These are phyloP conservation scores for Raddia guianensis DNA, from an alignment of 176 grass and related monocot genomes.

Conservation along the genomic window DNA sequence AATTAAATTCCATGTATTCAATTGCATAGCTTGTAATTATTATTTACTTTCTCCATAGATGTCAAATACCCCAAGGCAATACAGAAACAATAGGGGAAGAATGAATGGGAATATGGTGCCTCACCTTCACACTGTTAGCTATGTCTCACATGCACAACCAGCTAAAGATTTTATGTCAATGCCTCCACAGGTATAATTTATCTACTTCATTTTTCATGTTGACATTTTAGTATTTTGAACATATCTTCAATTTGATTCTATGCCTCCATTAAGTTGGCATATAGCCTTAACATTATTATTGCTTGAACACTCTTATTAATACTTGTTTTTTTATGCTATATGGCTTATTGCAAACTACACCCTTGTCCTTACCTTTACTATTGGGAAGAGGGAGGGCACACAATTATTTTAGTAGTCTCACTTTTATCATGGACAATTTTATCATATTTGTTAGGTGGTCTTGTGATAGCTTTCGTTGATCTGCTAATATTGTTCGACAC, in stretches of 20 bases:
- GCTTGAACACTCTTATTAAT: not conserved
- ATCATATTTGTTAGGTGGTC: not conserved
- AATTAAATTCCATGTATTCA: not conserved
- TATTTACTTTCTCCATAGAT: constrained; percentile 37
- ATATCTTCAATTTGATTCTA: not conserved
- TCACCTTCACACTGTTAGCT: constrained; percentile 42
- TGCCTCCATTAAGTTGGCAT: not conserved
- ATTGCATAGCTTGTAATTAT: not conserved
- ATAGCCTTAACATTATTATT: not conserved
- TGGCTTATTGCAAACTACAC: not conserved
- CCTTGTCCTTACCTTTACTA: not conserved
- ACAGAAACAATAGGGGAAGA: constrained; percentile 54
- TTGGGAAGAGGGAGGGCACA: not conserved
- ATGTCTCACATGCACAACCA: constrained; percentile 54
- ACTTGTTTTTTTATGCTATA: not conserved
- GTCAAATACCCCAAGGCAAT: constrained; percentile 57
- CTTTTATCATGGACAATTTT: not conserved
- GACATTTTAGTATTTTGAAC: not conserved
- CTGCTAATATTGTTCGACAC: not conserved
- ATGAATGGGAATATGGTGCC: constrained; percentile 54
- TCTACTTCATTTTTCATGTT: not conserved
- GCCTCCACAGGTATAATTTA: constrained; percentile 45
- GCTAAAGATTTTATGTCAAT: constrained; percentile 57
- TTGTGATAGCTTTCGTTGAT: not conserved
- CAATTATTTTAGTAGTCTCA: not conserved